Evolutionary conservation across 768 basidiomycete species (phyloP).

Genomic region (Lentinula raphanica): DNA sequence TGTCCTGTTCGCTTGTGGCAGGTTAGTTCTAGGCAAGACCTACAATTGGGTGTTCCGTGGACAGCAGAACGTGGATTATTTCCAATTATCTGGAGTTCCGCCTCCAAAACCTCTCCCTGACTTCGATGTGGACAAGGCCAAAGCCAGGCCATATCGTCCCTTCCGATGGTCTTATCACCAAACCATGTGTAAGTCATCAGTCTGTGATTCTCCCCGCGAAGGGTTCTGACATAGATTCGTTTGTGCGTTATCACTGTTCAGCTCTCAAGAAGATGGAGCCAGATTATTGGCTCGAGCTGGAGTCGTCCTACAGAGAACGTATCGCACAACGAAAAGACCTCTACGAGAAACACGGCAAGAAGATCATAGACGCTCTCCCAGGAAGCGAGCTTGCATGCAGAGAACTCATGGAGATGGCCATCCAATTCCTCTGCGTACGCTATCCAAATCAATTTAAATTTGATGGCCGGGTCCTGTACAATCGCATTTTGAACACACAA

Average conservation of each 20-base stretch:
- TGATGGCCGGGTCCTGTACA: constrained; percentile 30
- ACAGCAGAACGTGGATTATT: constrained; percentile 27
- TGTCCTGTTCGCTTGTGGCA: background rate
- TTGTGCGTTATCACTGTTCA: constrained; percentile 9
- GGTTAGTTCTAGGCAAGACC: background rate
- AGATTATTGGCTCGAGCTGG: constrained; percentile 54
- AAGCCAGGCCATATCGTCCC: constrained; percentile 48
- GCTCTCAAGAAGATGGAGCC: constrained; percentile 46
- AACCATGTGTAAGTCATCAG: constrained; percentile 43
- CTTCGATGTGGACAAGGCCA: constrained; percentile 39
- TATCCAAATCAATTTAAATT: constrained; percentile 50
- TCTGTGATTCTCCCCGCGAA: background rate
- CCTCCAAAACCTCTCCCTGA: constrained; percentile 33
- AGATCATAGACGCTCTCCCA: constrained; percentile 40
- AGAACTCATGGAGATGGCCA: constrained; percentile 52
- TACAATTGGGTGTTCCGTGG: background rate
- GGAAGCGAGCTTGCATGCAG: constrained; percentile 43
- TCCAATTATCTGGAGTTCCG: constrained; percentile 39
- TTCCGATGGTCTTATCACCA: constrained; percentile 54
- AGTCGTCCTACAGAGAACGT: constrained; percentile 42
- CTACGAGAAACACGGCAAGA: constrained; percentile 31
- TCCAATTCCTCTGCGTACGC: constrained; percentile 52
- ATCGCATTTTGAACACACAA: constrained; percentile 33
- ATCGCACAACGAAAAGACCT: constrained; percentile 38
- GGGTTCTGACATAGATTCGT: background rate